Evolutionary conservation across 73 alveolate species (phyloP).

Genomic region (Paramecium pentaurelia): DNA sequence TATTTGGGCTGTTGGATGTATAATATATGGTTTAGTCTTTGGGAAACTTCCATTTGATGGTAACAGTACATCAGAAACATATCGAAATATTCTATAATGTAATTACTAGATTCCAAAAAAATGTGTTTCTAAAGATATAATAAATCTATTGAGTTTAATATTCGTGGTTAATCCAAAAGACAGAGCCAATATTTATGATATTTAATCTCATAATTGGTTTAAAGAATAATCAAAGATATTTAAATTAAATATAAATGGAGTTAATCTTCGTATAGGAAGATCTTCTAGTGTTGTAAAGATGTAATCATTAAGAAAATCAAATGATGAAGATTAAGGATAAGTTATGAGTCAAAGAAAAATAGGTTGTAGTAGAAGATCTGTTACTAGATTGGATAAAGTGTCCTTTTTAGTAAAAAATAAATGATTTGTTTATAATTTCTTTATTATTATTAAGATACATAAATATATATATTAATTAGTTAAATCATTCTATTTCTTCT

Average conservation of each 20-base stretch:
- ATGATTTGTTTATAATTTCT: neutral
- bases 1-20: constrained; percentile 58
- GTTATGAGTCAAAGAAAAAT: neutral
- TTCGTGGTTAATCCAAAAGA: neutral
- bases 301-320: neutral
- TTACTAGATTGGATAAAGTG: neutral
- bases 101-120: neutral
- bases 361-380: neutral
- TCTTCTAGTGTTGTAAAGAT: neutral
- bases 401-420: neutral
- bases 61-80: neutral
- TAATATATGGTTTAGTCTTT: constrained; percentile 32
- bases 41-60: constrained; percentile 59
- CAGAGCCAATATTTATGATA: neutral
- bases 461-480: constrained; percentile 25
- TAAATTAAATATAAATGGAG: neutral
- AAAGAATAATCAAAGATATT: neutral
- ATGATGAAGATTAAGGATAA: neutral
- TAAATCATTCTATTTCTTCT: constrained; percentile 33
- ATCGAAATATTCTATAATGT: neutral
- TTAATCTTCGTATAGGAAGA: neutral
- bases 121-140: neutral
- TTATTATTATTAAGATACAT: neutral
- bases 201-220: neutral
- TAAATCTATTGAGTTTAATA: neutral